These are phyloP conservation scores for Scalesia atractyloides DNA, from an alignment of 129 eudicot genomes.

Conservation along the genomic window DNA sequence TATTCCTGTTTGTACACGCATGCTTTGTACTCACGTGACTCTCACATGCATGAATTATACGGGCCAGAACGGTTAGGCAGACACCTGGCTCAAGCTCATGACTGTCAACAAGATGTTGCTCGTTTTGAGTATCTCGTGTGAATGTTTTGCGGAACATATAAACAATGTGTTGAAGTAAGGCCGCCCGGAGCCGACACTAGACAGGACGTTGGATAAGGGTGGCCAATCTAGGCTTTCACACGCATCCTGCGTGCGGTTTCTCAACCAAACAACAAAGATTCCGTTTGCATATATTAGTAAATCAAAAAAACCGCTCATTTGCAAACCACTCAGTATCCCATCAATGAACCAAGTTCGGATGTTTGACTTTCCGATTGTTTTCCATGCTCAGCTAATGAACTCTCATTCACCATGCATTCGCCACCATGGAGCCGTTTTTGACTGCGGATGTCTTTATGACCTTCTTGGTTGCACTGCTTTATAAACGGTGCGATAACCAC, in stretches of 20 bases:
- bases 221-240: constrained; percentile 84
- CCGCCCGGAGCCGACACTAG: constrained; percentile 77
- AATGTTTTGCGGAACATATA: constrained; percentile 84
- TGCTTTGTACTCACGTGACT: constrained; percentile 86
- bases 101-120: constrained; percentile 79
- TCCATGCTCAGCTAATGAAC: constrained; percentile 94
- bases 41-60: constrained; percentile 94
- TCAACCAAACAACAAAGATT: constrained; percentile 82
- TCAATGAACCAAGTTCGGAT: constrained; percentile 66
- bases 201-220: constrained; percentile 68
- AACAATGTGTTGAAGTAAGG: constrained; percentile 93
- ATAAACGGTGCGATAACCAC: constrained; percentile 92
- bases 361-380: constrained; percentile 82
- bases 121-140: constrained; percentile 90
- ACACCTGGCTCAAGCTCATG: constrained; percentile 77
- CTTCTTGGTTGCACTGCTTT: constrained; percentile 70
- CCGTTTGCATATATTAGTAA: constrained; percentile 95
- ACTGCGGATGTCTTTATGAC: too few species aligned
- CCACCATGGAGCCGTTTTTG: constrained; percentile 88
- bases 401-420: constrained; percentile 82
- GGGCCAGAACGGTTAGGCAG: constrained; percentile 90
- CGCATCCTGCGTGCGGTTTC: constrained; percentile 78
- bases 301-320: constrained; percentile 82
- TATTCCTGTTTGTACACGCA: constrained; percentile 93
- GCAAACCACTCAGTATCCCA: constrained; percentile 77